phyloP scores from a whole-genome alignment of 352 stramenopile genomes.

The Thraustotheca clavata region DNA sequence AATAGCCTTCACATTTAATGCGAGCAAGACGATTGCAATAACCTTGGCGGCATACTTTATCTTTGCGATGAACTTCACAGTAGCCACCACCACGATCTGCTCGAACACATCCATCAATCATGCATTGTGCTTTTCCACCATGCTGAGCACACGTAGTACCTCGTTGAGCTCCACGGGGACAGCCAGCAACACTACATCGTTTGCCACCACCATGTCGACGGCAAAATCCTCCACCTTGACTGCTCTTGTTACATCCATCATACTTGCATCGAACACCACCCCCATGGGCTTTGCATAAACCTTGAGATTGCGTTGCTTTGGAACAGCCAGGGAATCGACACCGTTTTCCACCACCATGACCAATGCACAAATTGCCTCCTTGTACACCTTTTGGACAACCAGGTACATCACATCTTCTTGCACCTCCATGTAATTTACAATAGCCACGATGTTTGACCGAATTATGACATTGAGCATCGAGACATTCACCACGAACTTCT shows the following conservation, averaged over 20 bases:
- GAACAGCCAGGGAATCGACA: constrained; percentile 18
- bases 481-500: constrained; percentile 1
- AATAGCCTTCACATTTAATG: constrained; percentile 13
- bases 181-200: constrained; percentile 17
- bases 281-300: constrained; percentile 19
- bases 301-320: constrained; percentile 20
- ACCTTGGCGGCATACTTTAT: not conserved
- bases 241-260: constrained; percentile 23
- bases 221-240: constrained; percentile 21
- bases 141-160: constrained; percentile 17
- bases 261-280: constrained; percentile 21
- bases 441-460: constrained; percentile 25
- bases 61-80: constrained; percentile 16
- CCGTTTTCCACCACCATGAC: constrained; percentile 20
- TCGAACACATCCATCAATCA: constrained; percentile 12
- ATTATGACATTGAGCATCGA: constrained; percentile 22
- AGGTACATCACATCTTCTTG: not conserved
- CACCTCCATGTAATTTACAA: constrained; percentile 17
- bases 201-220: constrained; percentile 18
- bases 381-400: constrained; percentile 20
- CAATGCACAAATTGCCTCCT: constrained; percentile 20
- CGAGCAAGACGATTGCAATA: constrained; percentile 17
- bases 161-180: constrained; percentile 7
- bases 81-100: constrained; percentile 16
- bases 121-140: constrained; percentile 11